Evolutionary conservation across 2,329 filamentous ascomycete genomes (phyloP).

Genomic region (Beauveria medogensis): DNA sequence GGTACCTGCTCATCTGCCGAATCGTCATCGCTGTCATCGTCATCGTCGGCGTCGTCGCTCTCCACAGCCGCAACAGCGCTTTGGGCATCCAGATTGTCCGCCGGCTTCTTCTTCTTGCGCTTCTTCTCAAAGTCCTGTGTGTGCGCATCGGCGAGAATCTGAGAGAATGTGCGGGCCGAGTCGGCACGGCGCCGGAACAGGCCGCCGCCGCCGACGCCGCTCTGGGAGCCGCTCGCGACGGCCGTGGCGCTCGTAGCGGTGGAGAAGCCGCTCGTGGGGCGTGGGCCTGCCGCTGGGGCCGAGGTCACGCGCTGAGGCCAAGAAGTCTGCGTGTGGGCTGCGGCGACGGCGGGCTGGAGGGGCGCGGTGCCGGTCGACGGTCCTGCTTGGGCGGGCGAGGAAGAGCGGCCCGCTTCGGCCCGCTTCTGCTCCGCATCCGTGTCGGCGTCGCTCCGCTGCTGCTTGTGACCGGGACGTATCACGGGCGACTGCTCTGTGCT

Average conservation of each 20-base stretch:
- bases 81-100: not conserved
- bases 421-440: not conserved
- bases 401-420: not conserved
- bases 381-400: not conserved
- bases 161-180: conserved; percentile 36
- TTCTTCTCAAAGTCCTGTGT: conserved; percentile 87
- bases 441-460: conserved; percentile 13
- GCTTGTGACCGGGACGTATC: conserved; percentile 5
- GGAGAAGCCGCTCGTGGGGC: conserved; percentile 4
- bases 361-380: not conserved
- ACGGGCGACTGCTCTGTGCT: conserved; percentile 26
- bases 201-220: not conserved
- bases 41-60: conserved; percentile 25
- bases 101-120: conserved; percentile 27
- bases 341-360: not conserved
- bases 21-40: conserved; percentile 27
- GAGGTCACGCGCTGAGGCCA: not conserved
- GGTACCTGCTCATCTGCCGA: conserved; percentile 15
- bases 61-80: conserved; percentile 15
- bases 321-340: not conserved
- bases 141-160: conserved; percentile 75
- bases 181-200: conserved; percentile 26
- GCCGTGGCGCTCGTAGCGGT: conserved; percentile 15
- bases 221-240: conserved; percentile 14
- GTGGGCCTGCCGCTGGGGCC: not conserved